Evolutionary conservation across 441 rosid genomes (phyloP).

Genomic region (Euphorbia celastroides): DNA sequence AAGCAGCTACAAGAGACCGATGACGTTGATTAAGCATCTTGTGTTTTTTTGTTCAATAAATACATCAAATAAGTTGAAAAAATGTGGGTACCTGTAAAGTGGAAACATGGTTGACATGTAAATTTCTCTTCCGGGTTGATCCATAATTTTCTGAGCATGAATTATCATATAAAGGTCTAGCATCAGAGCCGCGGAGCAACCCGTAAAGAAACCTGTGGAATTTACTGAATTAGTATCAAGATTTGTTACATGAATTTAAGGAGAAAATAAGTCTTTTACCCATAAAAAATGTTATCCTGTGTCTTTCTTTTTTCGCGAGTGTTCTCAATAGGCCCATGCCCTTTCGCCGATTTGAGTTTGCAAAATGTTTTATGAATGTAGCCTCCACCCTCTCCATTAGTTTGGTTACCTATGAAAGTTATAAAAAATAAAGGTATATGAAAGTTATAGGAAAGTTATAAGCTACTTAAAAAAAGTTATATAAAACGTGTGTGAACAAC

Average conservation of each 20-base stretch:
- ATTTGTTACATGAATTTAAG: neutral
- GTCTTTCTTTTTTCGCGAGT: slow-evolving; percentile 46
- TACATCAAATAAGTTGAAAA: neutral
- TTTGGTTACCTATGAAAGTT: slow-evolving; percentile 35
- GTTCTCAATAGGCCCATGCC: slow-evolving; percentile 69
- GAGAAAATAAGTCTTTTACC: slow-evolving; percentile 20
- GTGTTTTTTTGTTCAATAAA: neutral
- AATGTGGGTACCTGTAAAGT: slow-evolving; percentile 30
- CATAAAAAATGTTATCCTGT: slow-evolving; percentile 43
- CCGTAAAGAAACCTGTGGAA: slow-evolving; percentile 55
- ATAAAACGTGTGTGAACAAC: no score
- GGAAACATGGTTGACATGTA: slow-evolving; percentile 82
- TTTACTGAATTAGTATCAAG: neutral
- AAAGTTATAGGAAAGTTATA: no score
- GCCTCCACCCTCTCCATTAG: slow-evolving; percentile 71
- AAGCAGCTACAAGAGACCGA: slow-evolving; percentile 38
- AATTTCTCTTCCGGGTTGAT: slow-evolving; percentile 18
- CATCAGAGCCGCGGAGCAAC: slow-evolving; percentile 57
- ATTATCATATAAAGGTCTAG: slow-evolving; percentile 41
- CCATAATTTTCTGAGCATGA: slow-evolving; percentile 39
- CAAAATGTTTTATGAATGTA: slow-evolving; percentile 70
- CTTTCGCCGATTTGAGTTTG: slow-evolving; percentile 53
- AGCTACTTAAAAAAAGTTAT: no score
- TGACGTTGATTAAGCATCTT: neutral
- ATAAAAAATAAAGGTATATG: no score